Evolutionary conservation across 2,329 filamentous ascomycete species (phyloP).

Genomic region (Alternaria gansuensis): DNA sequence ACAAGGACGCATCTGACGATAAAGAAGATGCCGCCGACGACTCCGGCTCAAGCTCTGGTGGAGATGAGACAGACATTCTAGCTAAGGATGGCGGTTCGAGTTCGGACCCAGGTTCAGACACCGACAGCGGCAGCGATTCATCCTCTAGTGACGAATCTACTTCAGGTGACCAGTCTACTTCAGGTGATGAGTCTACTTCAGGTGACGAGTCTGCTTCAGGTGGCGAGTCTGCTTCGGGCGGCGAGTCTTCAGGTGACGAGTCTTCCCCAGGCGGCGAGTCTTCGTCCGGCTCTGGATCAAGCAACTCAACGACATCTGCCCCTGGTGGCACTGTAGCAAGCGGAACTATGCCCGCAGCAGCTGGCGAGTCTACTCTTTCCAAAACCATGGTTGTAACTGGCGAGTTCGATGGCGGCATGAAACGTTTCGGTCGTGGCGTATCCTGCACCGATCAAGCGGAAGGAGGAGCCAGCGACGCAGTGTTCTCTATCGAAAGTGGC

Average conservation of each 20-base stretch:
- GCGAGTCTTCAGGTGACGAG: neutral
- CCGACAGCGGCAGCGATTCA: neutral
- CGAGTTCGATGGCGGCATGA: conserved; percentile 47
- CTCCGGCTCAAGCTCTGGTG: conserved; percentile 9
- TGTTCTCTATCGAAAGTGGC: conserved; percentile 63
- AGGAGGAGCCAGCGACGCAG: conserved; percentile 58
- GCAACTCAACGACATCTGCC: conserved; percentile 17
- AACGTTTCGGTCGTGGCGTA: conserved; percentile 47
- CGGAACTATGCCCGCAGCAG: conserved; percentile 33
- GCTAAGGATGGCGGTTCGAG: neutral
- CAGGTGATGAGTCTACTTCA: neutral
- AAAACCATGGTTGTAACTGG: conserved; percentile 36
- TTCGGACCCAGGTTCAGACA: conserved; percentile 1
- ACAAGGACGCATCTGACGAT: neutral
- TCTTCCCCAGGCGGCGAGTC: neutral
- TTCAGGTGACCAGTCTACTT: neutral
- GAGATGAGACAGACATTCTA: neutral
- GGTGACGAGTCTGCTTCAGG: neutral
- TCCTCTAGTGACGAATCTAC: neutral
- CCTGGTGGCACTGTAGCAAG: conserved; percentile 21
- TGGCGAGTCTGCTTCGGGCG: neutral
- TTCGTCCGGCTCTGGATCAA: conserved; percentile 5
- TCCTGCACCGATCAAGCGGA: conserved; percentile 57
- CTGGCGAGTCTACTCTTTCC: conserved; percentile 32
- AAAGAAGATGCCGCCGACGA: neutral